phyloP scores from a whole-genome alignment of 192 early-diverging fungal species.

The Linnemannia zychae region DNA sequence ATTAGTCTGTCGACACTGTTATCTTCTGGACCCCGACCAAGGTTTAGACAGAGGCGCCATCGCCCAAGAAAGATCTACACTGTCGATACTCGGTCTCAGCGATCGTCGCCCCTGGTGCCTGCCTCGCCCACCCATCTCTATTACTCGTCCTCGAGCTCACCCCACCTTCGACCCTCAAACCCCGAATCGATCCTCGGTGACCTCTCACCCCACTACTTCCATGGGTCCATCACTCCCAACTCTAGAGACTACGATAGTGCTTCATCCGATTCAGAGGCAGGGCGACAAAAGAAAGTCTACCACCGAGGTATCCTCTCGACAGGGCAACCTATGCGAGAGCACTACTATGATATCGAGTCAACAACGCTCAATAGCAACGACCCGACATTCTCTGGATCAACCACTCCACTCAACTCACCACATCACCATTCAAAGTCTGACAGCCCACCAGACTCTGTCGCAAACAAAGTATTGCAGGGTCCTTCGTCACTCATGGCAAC shows the following conservation, averaged over 20 bases:
- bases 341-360: constrained; percentile 54
- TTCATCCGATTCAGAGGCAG: constrained; percentile 50
- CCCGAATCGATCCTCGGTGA: constrained; percentile 51
- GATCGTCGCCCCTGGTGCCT: constrained; percentile 48
- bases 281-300: constrained; percentile 39
- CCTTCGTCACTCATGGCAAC: constrained; percentile 35
- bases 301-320: constrained; percentile 44
- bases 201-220: constrained; percentile 50
- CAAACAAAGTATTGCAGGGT: constrained; percentile 42
- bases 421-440: constrained; percentile 5
- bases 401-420: constrained; percentile 38
- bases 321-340: constrained; percentile 32
- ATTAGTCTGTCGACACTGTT: constrained; percentile 47
- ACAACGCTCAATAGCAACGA: constrained; percentile 50
- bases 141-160: constrained; percentile 38
- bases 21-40: constrained; percentile 42
- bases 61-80: constrained; percentile 55
- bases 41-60: constrained; percentile 37
- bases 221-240: constrained; percentile 35
- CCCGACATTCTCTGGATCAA: constrained; percentile 50
- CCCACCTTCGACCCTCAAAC: constrained; percentile 43
- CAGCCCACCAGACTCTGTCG: constrained; percentile 19
- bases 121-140: constrained; percentile 52
- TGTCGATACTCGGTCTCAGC: constrained; percentile 41
- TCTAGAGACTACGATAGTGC: constrained; percentile 54